phyloP scores from a whole-genome alignment of 192 early-diverging fungal species.

The Hyaloraphidium curvatum region DNA sequence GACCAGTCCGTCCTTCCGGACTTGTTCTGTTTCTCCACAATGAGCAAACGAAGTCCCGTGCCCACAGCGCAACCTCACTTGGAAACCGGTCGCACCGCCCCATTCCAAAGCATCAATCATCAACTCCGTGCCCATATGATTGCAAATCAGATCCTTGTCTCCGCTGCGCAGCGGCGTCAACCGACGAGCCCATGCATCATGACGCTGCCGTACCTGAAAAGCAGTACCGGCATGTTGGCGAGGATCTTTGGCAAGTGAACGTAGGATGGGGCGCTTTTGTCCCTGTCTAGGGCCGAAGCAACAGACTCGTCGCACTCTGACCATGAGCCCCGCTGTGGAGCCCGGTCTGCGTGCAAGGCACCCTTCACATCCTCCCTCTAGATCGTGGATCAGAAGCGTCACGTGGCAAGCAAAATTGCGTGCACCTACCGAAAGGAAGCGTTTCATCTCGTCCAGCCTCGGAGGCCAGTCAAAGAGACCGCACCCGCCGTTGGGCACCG shows the following conservation, averaged over 20 bases:
- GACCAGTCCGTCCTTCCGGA: too few relatives aligned
- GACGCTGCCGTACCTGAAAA: conserved; percentile 33
- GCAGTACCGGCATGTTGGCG: conserved; percentile 25
- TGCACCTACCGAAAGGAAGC: conserved; percentile 24
- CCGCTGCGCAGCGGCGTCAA: conserved; percentile 26
- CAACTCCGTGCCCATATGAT: conserved; percentile 43
- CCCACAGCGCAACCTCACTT: too few relatives aligned
- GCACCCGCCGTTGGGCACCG: conserved; percentile 14
- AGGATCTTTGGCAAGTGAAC: conserved; percentile 41
- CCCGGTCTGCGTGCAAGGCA: conserved; percentile 16
- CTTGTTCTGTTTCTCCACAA: too few relatives aligned
- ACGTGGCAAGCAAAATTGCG: background rate
- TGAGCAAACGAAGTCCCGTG: too few relatives aligned
- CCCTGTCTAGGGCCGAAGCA: conserved; percentile 16
- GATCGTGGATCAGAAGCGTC: background rate
- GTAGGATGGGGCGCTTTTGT: conserved; percentile 33
- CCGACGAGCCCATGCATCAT: background rate
- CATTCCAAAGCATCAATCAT: conserved; percentile 39
- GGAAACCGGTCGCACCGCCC: conserved; percentile 4
- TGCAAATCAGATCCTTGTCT: conserved; percentile 64
- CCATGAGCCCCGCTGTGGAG: conserved; percentile 22
- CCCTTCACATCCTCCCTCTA: background rate
- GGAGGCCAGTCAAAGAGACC: conserved; percentile 29
- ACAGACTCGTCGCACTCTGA: conserved; percentile 40
- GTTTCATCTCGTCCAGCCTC: conserved; percentile 21